These are phyloP conservation scores for Tolypocladium nubicola DNA, from an alignment of 2,329 filamentous ascomycete species.

Conservation along the genomic window DNA sequence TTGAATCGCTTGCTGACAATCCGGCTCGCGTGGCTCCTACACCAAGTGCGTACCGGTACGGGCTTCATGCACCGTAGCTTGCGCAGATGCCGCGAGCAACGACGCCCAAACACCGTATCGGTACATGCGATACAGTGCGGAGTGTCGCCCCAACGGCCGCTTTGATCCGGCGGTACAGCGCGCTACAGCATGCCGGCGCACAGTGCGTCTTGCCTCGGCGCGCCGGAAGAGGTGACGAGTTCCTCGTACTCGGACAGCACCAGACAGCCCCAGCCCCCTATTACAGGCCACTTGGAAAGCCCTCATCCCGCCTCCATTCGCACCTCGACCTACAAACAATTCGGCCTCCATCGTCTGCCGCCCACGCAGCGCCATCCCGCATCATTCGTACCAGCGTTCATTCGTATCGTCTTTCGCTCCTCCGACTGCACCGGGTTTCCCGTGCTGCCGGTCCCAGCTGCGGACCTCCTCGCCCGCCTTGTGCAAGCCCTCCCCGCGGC, in stretches of 20 bases:
- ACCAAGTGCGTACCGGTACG: neutral
- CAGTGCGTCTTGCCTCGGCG: neutral
- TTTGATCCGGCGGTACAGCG: too few species aligned
- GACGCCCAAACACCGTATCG: neutral
- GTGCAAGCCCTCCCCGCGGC: neutral
- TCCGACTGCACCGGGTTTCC: neutral
- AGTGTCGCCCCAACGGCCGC: neutral
- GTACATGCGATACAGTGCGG: neutral
- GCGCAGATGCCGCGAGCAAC: neutral
- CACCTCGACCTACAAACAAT: neutral
- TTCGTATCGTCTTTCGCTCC: neutral
- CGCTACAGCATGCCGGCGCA: neutral
- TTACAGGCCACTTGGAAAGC: neutral
- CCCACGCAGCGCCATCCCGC: neutral
- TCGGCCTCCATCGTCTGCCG: neutral
- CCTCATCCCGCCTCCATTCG: neutral
- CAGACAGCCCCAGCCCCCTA: neutral
- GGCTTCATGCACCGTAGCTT: neutral
- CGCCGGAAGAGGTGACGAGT: neutral
- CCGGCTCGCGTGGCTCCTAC: neutral
- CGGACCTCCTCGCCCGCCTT: neutral
- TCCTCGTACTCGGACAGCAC: neutral
- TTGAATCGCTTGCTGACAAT: neutral
- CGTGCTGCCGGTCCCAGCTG: neutral
- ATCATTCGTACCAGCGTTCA: neutral